A percentile compares a stretch with the other conserved stretches of the same genome.
Conservation (phyloP, 139 green algal genomes). For the Chlorella sp. region DNA sequence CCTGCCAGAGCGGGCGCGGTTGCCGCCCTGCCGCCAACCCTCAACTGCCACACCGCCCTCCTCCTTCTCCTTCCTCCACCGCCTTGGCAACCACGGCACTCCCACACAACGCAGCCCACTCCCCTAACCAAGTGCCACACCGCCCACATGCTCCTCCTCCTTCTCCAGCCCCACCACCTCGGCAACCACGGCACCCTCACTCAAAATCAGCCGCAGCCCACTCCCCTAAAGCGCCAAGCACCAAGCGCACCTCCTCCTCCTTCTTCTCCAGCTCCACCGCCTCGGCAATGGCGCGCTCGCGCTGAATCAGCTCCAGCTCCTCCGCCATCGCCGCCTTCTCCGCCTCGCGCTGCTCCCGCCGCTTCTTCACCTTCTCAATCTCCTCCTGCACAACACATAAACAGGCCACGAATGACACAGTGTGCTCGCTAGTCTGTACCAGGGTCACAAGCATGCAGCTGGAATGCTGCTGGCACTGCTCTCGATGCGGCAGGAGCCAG, state of each 20-base stretch:
- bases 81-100: neutral
- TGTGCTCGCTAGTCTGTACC: neutral
- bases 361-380: slow-evolving; percentile 93
- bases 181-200: too few species aligned
- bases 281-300: slow-evolving; percentile 75
- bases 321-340: slow-evolving; percentile 84
- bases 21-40: neutral
- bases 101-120: too few species aligned
- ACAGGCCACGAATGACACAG: neutral
- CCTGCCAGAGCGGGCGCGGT: neutral
- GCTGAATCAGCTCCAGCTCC: slow-evolving; percentile 84
- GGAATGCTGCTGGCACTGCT: too few species aligned
- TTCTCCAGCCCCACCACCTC: neutral
- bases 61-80: neutral
- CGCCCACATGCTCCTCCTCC: neutral
- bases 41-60: neutral
- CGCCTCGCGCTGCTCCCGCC: slow-evolving; percentile 81
- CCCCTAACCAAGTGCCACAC: too few species aligned
- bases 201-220: too few species aligned
- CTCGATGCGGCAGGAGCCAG: too few species aligned
- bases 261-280: slow-evolving; percentile 82
- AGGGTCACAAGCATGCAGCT: too few species aligned
- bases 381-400: slow-evolving; percentile 58
- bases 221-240: neutral
- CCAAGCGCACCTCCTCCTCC: slow-evolving; percentile 65